Conservation (phyloP, 805 yeast species). For the Torulaspora gathmanii region DNA sequence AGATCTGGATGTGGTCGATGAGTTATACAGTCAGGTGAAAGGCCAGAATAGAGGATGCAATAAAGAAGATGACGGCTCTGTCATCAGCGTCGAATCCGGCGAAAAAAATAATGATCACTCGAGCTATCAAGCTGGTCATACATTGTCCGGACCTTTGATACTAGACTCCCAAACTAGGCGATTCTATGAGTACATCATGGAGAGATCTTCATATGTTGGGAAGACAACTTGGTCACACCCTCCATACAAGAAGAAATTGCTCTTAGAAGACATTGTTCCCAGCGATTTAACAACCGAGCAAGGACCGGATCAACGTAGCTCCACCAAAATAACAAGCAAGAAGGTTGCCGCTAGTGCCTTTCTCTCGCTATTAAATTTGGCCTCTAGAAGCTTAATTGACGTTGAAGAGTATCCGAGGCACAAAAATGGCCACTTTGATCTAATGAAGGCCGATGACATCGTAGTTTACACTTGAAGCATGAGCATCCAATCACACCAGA, state of each 20-base stretch:
- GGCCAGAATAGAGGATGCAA: not conserved
- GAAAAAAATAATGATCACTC: not conserved
- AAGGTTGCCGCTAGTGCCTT: constrained; percentile 33
- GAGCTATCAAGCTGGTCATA: not conserved
- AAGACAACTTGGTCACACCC: constrained; percentile 18
- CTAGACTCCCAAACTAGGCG: constrained; percentile 28
- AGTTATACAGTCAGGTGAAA: constrained; percentile 17
- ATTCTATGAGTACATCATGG: constrained; percentile 30
- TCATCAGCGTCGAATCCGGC: constrained; percentile 2
- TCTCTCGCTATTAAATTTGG: constrained; percentile 28
- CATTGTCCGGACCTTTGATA: constrained; percentile 2
- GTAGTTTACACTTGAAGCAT: constrained; percentile 13
- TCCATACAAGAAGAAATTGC: constrained; percentile 18
- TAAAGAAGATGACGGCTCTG: constrained; percentile 2
- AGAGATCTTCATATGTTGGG: constrained; percentile 22
- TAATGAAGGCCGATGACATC: constrained; percentile 20
- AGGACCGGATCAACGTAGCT: not conserved
- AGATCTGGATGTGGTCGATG: constrained; percentile 24
- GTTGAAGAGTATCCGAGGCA: constrained; percentile 9
- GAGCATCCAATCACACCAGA: too few species aligned
- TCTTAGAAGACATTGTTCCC: constrained; percentile 32
- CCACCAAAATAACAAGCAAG: constrained; percentile 12
- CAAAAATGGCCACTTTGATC: constrained; percentile 1
- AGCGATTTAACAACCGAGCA: constrained; percentile 14
- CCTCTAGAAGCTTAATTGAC: constrained; percentile 20